A percentile compares a stretch with the other conserved stretches of the same genome.
These are phyloP conservation scores for Colletotrichum echinochloae DNA, from an alignment of 2,329 filamentous ascomycete genomes.

Conservation along the genomic window DNA sequence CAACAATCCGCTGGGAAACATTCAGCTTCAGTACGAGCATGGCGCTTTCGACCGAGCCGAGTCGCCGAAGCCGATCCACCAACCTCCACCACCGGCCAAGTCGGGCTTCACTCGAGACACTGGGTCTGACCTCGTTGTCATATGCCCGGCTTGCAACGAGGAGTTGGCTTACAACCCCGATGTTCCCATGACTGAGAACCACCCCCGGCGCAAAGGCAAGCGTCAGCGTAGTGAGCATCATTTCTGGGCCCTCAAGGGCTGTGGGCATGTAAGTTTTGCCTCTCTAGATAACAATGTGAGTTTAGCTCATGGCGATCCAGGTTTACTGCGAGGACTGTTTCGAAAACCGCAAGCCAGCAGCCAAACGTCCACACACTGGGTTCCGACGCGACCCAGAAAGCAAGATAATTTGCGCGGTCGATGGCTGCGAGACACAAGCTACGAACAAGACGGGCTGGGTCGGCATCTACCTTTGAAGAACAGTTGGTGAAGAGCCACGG, in stretches of 20 bases:
- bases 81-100: constrained; percentile 72
- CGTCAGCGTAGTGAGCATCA: constrained; percentile 75
- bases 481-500: constrained; percentile 57
- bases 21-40: constrained; percentile 42
- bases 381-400: constrained; percentile 35
- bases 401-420: constrained; percentile 66
- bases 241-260: constrained; percentile 91
- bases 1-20: constrained; percentile 39
- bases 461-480: constrained; percentile 66
- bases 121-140: constrained; percentile 75
- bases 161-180: constrained; percentile 82
- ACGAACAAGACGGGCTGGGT: constrained; percentile 69
- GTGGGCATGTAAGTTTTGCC: constrained; percentile 80
- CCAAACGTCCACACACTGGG: constrained; percentile 44
- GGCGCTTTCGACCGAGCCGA: constrained; percentile 47
- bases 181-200: constrained; percentile 47
- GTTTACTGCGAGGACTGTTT: constrained; percentile 74
- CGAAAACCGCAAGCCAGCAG: constrained; percentile 63
- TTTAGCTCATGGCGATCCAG: constrained; percentile 49
- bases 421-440: constrained; percentile 67
- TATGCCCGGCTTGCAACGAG: constrained; percentile 88
- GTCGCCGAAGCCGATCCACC: constrained; percentile 63
- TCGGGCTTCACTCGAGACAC: constrained; percentile 87
- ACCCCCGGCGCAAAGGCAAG: constrained; percentile 59
- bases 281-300: constrained; percentile 47